phyloP scores from a whole-genome alignment of 495 filamentous ascomycete species.

The Staphylotrichum tortipilum region DNA sequence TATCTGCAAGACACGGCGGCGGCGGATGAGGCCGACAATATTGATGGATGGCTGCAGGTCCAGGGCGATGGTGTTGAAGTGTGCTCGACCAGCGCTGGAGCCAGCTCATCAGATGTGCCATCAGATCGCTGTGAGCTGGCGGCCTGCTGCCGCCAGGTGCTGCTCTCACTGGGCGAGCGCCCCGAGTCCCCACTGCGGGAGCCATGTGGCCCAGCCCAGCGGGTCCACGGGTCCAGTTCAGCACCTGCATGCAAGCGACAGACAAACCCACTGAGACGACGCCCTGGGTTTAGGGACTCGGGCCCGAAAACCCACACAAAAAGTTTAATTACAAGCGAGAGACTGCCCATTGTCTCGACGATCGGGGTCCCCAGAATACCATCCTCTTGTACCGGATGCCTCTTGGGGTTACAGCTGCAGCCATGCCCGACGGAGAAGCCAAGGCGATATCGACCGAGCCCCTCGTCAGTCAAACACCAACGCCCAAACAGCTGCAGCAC shows the following conservation, averaged over 20 bases:
- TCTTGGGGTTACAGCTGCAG: too few species aligned
- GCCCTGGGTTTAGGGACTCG: too few species aligned
- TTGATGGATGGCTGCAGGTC: too few species aligned
- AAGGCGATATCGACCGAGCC: constrained; percentile 23
- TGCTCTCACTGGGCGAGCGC: neutral
- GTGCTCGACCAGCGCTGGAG: too few species aligned
- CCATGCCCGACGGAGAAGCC: constrained; percentile 12
- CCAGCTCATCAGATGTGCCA: constrained; percentile 2
- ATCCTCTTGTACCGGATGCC: neutral
- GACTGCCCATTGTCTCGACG: too few species aligned
- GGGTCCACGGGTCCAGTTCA: neutral
- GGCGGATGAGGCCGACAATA: too few species aligned
- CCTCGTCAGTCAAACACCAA: constrained; percentile 20
- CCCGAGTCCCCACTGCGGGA: constrained; percentile 5
- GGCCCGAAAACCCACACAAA: too few species aligned
- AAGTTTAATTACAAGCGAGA: too few species aligned
- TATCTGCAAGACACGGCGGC: too few species aligned
- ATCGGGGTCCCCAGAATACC: too few species aligned
- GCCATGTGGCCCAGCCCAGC: neutral
- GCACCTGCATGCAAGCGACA: neutral
- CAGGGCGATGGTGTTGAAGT: too few species aligned
- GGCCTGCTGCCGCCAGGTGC: neutral
- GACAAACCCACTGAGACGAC: constrained; percentile 8
- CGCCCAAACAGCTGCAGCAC: too few species aligned
- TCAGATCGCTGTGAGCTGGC: constrained; percentile 5